These are phyloP conservation scores for Diddensiella caesifluorescens DNA, from an alignment of 805 yeast genomes.

Conservation along the genomic window DNA sequence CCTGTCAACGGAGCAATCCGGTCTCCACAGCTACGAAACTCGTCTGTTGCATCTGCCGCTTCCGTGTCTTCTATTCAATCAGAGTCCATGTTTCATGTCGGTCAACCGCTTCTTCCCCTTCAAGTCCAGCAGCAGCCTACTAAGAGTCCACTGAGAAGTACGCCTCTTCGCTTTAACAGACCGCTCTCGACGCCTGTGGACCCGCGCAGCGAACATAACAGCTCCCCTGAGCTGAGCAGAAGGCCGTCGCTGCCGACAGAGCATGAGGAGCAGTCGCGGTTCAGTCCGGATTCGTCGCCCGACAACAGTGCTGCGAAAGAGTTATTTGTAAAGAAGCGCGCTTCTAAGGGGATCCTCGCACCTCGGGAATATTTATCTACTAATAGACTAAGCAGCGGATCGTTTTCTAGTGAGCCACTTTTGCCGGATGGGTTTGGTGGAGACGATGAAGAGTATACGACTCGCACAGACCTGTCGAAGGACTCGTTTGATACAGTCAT, in stretches of 20 bases:
- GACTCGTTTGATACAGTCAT: constrained; percentile 2
- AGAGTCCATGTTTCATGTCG: constrained; percentile 9
- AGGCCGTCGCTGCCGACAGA: constrained; percentile 4
- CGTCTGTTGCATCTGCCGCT: constrained; percentile 2
- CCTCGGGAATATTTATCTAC: background rate
- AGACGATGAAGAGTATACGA: constrained; percentile 1
- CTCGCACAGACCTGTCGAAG: background rate
- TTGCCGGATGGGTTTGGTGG: background rate
- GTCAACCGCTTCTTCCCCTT: background rate
- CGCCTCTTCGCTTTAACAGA: constrained; percentile 1
- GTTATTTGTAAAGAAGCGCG: background rate
- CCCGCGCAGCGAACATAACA: background rate
- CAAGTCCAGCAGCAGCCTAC: background rate
- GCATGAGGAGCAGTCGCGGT: background rate
- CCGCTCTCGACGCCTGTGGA: constrained; percentile 11
- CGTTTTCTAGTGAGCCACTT: constrained; percentile 1
- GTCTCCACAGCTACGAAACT: background rate
- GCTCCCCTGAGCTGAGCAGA: background rate
- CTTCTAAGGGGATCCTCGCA: background rate
- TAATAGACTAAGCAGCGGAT: background rate
- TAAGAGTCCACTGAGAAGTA: background rate
- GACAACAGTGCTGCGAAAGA: background rate
- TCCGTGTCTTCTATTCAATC: constrained; percentile 17
- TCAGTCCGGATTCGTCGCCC: background rate
- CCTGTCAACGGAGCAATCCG: background rate